phyloP scores from a whole-genome alignment of 768 basidiomycete species.

The Lentinula detonsa region DNA sequence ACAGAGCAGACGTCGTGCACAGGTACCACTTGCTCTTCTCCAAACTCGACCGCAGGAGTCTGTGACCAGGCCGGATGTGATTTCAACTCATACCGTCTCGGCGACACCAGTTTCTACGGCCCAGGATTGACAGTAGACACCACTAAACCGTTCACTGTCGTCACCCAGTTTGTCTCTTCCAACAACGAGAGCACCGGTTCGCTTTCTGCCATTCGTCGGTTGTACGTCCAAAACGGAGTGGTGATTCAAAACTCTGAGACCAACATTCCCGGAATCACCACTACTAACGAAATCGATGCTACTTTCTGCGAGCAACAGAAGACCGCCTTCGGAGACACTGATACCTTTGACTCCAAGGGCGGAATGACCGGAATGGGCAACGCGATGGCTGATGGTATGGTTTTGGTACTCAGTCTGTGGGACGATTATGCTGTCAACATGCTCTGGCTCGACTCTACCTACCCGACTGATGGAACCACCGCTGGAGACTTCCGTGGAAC shows the following conservation, averaged over 20 bases:
- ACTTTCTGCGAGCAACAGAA: conserved; percentile 27
- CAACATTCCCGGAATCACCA: conserved; percentile 27
- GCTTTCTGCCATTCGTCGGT: conserved; percentile 35
- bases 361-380: conserved; percentile 19
- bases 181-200: conserved; percentile 30
- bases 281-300: conserved; percentile 31
- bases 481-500: conserved; percentile 44
- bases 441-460: conserved; percentile 53
- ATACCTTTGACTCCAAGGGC: conserved; percentile 26
- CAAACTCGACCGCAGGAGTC: conserved; percentile 20
- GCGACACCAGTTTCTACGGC: conserved; percentile 32
- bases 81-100: conserved; percentile 43
- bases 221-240: conserved; percentile 38
- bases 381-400: conserved; percentile 24
- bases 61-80: conserved; percentile 41
- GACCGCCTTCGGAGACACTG: conserved; percentile 29
- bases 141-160: conserved; percentile 31
- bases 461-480: conserved; percentile 30
- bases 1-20: conserved; percentile 29
- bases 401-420: conserved; percentile 36
- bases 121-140: conserved; percentile 32
- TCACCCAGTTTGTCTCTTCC: conserved; percentile 38
- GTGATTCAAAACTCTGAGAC: conserved; percentile 33
- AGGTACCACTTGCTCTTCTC: conserved; percentile 23
- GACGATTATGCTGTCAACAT: conserved; percentile 50